These are phyloP conservation scores for Xylariaceae sp. DNA, from an alignment of 2,329 filamentous ascomycete species.

Conservation along the genomic window DNA sequence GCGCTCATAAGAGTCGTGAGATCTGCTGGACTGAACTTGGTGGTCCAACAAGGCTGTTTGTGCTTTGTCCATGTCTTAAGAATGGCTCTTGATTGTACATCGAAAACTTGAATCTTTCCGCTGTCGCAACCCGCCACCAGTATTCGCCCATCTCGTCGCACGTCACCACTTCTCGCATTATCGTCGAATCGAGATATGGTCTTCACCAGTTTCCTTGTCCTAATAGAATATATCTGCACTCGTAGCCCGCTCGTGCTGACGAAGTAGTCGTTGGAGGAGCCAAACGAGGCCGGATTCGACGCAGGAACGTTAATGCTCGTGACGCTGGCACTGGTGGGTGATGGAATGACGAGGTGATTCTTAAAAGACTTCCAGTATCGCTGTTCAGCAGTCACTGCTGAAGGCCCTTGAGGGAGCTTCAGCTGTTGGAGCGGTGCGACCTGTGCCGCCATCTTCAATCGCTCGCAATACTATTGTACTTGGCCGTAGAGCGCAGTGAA, in stretches of 20 bases:
- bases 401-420: conserved; percentile 78
- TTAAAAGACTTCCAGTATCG: conserved; percentile 95
- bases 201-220: conserved; percentile 87
- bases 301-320: conserved; percentile 79
- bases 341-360: conserved; percentile 84
- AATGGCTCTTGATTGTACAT: conserved; percentile 81
- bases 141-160: conserved; percentile 83
- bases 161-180: conserved; percentile 82
- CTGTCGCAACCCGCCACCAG: conserved; percentile 88
- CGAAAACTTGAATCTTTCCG: conserved; percentile 92
- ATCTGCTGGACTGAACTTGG: conserved; percentile 85
- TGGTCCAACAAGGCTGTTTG: conserved; percentile 89
- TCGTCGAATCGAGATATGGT: conserved; percentile 93
- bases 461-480: conserved; percentile 10
- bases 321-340: conserved; percentile 83
- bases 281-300: conserved; percentile 38
- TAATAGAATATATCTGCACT: conserved; percentile 88
- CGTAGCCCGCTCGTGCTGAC: conserved; percentile 92
- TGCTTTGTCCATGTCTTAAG: conserved; percentile 93
- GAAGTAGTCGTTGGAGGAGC: conserved; percentile 65
- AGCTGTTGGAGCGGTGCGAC: conserved; percentile 75
- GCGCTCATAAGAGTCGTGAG: conserved; percentile 83
- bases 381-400: conserved; percentile 84
- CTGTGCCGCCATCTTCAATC: conserved; percentile 70
- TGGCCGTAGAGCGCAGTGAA: conserved; percentile 3